Evolutionary conservation across 768 basidiomycete species (phyloP), one percentile per base, ranked within the genome.

Genomic region (Russula lepida): DNA sequence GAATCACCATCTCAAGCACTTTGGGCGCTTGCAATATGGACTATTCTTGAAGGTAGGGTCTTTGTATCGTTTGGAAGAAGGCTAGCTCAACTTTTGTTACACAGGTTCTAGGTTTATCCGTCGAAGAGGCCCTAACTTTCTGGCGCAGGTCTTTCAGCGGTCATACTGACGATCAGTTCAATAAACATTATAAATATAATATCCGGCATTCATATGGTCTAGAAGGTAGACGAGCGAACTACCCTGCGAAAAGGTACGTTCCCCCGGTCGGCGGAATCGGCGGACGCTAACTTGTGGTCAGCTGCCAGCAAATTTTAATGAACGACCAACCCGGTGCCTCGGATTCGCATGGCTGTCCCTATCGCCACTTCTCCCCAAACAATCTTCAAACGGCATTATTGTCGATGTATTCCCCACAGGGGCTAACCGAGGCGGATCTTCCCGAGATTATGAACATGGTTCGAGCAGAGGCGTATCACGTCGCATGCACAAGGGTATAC

Each of bases 151-250:
- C 89, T 27, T 97, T 95, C 71, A 84, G 73, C 64, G 77, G 74
- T 28, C 83, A 92, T 57, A 84, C 86, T 11, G 95, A 98, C 60
- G 93, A 98, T 74, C 88, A 92, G 71, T 99, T 98, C 75, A 95
- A 95, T 77, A 99, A 98, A 71, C 90, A 97, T 70, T 87, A 98
- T 79, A 87, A 84, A 68, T 99, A 99, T 72, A 99, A 98, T 66
- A 94, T 99, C 68, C 86, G 95, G 48, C 97, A 99, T 71, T 86
- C 85, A 5, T 99, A 86, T 68, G 97, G 97, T 39, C 75, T 97
- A 54, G 97, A 98, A 71, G 97, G 97, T 11, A 92, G 88, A 72
- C 83, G 95, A 47, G 89, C 88, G 43, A 98, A 98, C 69, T 99
- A 99, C 72, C 81, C 91, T 1, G 93, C 97, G 0, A 92, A 88